phyloP scores from a whole-genome alignment of 129 eudicot genomes.

The Chrysanthemum lavandulifolium region DNA sequence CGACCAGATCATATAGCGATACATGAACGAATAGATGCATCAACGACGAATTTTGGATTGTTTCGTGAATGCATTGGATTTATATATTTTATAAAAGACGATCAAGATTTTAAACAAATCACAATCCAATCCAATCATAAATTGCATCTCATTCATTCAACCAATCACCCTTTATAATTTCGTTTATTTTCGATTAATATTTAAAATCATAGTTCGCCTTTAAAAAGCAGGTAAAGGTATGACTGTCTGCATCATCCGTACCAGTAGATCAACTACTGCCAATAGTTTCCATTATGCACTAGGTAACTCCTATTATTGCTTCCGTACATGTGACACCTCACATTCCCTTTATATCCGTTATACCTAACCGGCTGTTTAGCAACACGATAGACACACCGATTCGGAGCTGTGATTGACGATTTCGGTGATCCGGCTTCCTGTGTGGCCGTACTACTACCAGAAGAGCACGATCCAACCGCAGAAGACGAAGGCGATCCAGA shows the following conservation, averaged over 20 bases:
- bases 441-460: constrained; percentile 28
- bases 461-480: background rate
- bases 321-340: constrained; percentile 20
- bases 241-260: too few relatives aligned
- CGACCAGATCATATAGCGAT: constrained; percentile 8
- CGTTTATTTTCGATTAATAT: background rate
- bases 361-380: constrained; percentile 40
- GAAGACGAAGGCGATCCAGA: constrained; percentile 38
- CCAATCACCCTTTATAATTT: background rate
- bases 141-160: constrained; percentile 2
- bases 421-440: constrained; percentile 44
- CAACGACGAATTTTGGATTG: constrained; percentile 28
- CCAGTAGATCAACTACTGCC: constrained; percentile 45
- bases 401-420: constrained; percentile 32
- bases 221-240: background rate
- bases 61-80: constrained; percentile 26
- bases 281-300: constrained; percentile 62
- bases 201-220: background rate
- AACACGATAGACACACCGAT: constrained; percentile 29
- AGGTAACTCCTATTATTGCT: constrained; percentile 48
- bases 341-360: constrained; percentile 42
- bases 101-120: constrained; percentile 32
- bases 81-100: constrained; percentile 26
- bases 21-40: constrained; percentile 26
- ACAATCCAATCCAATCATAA: constrained; percentile 33